Evolutionary conservation across 495 filamentous ascomycete genomes (phyloP), one percentile per base, ranked within the genome.

Genomic region (Pseudevernia furfuracea): DNA sequence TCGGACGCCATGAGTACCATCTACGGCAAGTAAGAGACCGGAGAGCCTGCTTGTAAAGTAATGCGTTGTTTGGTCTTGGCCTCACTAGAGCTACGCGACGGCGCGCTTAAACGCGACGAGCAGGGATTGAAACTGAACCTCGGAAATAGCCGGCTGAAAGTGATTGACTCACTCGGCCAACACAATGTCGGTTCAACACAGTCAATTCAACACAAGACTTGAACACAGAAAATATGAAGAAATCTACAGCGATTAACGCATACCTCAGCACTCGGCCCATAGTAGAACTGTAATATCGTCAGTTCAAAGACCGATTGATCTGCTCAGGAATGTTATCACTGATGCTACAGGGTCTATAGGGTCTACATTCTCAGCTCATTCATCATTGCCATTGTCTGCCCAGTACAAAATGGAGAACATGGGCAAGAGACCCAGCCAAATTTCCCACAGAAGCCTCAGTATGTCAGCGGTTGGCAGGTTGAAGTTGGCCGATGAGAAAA

Each of bases 1-100:
- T 57, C 61, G 43, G 52, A 12, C 3, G 17, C 32, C 61, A 63
- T 63, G 52, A 34, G 17, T 25, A 53, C 28, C 49, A 4, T 53
- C 49, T 53, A 30, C 14, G 5, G 28, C 25, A 53, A 9, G 23
- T 21, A 11, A 36, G 17, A 55, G 19, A 34, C 12, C 52, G 17
- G 0, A 53, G 17, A 53, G 49, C 49, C 49, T 53, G 49, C 14
- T 32, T 19, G 46, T 32, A 53, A 53, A 49, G 46, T 25, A 52
- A 7, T 6, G 23, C 6, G 21, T 11, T 55, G 52, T 34, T 55
- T 55, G 52, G 30, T 55, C 14, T 55, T 17, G 5, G 17, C 11
- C 23, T 49, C 44, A 25, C 23, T 53, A 17, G 28, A 53, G 3
- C 17, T 28, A 55, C 52, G 52, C 30, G 52, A 28, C 30, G 17